phyloP scores from a whole-genome alignment of 495 filamentous ascomycete genomes.

The Entonaema liquescens region DNA sequence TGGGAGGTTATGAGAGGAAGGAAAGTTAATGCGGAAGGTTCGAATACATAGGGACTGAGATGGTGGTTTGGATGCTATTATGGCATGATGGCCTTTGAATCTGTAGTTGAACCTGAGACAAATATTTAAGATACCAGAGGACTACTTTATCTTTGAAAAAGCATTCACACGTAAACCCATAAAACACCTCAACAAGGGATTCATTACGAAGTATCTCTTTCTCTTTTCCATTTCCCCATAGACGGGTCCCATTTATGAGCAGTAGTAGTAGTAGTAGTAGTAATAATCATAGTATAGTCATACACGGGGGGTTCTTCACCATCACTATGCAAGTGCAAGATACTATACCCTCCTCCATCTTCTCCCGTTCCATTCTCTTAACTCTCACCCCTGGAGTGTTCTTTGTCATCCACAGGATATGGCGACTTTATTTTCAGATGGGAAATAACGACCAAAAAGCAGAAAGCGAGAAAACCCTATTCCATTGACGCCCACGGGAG shows the following conservation, averaged over 20 bases:
- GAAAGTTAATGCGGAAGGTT: not conserved
- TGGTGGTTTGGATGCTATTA: not conserved
- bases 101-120: too few species aligned
- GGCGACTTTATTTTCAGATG: not conserved
- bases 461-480: conserved; percentile 10
- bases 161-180: not conserved
- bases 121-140: not conserved
- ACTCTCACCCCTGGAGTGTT: not conserved
- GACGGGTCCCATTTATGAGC: conserved; percentile 33
- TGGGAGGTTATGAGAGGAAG: conserved; percentile 19
- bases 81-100: too few species aligned
- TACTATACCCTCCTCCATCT: conserved; percentile 1
- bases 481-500: conserved; percentile 28
- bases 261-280: conserved; percentile 2
- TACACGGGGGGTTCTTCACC: conserved; percentile 23
- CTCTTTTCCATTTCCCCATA: conserved; percentile 30
- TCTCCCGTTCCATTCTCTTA: not conserved
- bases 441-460: not conserved
- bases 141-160: not conserved
- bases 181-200: not conserved
- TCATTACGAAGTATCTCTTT: not conserved
- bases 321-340: conserved; percentile 4
- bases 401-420: not conserved
- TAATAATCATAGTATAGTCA: conserved; percentile 11
- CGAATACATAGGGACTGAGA: not conserved